Evolutionary conservation across 1,284 basidiomycete species (phyloP), one percentile per base, ranked within the genome.

Genomic region (Ustilago cynodontis): DNA sequence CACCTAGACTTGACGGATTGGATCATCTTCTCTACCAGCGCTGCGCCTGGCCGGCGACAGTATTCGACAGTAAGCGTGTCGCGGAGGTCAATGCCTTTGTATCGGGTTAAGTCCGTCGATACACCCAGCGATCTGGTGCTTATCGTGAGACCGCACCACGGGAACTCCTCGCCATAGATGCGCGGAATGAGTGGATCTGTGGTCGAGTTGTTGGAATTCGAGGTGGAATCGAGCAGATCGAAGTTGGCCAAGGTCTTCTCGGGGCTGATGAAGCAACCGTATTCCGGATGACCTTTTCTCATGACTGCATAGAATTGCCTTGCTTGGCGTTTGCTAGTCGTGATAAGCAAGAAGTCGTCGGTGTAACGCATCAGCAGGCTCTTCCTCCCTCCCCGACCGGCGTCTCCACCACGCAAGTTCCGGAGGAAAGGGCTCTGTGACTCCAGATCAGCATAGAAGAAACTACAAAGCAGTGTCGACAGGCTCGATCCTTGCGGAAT

Each of bases 401-500:
- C n/a, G 6, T 20, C 41, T 22, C 47, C 54, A 4, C 90, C 86
- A 0, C 87, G 85, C 56, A 89, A 89, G 71, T 92, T 93, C 3
- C 86, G 80, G n/a, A 92, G 88, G 69, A 90, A 66, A 4, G 53
- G 41, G 33, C 62, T 88, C 7, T 86, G 87, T 28, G 87, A 88
- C 86, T 98, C 97, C 77, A 99, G 88, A 80, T 95, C 91, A 1
- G 94, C 95, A 74, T 98, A 98, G 86, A 95, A 97, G 86, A 83
- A 75, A 51, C 75, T 81, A 59, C 97, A 99, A 1, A 99, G 87
- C 31, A 98, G 84, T 1, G 93, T 91, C 6, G 94, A 97, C 29
- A 99, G 87, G 28, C 94, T 91, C 0, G 95, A 98, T 16, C 97
- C 97, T 86, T 99, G 97, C 0, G 97, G 95, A 31, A 99, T 98